Percentiles rank a stretch among this genome's conserved stretches.
These are phyloP conservation scores for Pythium sp. DNA, from an alignment of 352 stramenopile genomes.

Conservation along the genomic window DNA sequence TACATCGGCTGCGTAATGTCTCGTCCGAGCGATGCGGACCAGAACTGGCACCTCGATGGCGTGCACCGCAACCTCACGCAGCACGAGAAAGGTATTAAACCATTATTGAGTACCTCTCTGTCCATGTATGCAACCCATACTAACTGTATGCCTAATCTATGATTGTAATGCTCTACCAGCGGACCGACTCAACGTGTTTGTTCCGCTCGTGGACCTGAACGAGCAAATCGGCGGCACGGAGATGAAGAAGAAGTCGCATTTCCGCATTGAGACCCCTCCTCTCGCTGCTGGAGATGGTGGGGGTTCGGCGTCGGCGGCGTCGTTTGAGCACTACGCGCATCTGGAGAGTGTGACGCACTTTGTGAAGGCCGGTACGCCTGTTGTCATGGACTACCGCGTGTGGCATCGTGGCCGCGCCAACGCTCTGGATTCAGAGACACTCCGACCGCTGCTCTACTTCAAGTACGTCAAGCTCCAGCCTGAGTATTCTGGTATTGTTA, in stretches of 20 bases:
- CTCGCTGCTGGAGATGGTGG: background rate
- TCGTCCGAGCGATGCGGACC: slow-evolving; percentile 48
- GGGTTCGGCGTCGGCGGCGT: slow-evolving; percentile 16
- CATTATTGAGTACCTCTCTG: too few species aligned
- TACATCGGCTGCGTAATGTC: slow-evolving; percentile 75
- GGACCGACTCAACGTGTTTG: slow-evolving; percentile 75
- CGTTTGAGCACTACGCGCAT: slow-evolving; percentile 49
- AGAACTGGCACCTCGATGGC: slow-evolving; percentile 83
- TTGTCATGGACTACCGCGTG: slow-evolving; percentile 79
- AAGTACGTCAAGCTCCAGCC: slow-evolving; percentile 41
- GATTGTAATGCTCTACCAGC: slow-evolving; percentile 23
- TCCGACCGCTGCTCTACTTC: slow-evolving; percentile 70
- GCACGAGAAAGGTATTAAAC: slow-evolving; percentile 44
- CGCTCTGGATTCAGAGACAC: slow-evolving; percentile 24
- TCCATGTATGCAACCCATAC: background rate
- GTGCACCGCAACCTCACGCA: slow-evolving; percentile 49
- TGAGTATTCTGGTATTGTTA: background rate
- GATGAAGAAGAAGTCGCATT: slow-evolving; percentile 63
- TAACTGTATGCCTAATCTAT: background rate
- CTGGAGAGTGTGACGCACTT: slow-evolving; percentile 50
- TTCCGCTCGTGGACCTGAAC: slow-evolving; percentile 56
- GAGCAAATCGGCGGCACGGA: slow-evolving; percentile 53
- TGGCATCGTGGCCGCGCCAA: slow-evolving; percentile 73
- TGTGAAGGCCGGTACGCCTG: slow-evolving; percentile 51
- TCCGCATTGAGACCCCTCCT: slow-evolving; percentile 28